Evolutionary conservation across 257 asterid genomes (phyloP), one percentile per base, ranked within the genome.

Genomic region (Petunia secreta): DNA sequence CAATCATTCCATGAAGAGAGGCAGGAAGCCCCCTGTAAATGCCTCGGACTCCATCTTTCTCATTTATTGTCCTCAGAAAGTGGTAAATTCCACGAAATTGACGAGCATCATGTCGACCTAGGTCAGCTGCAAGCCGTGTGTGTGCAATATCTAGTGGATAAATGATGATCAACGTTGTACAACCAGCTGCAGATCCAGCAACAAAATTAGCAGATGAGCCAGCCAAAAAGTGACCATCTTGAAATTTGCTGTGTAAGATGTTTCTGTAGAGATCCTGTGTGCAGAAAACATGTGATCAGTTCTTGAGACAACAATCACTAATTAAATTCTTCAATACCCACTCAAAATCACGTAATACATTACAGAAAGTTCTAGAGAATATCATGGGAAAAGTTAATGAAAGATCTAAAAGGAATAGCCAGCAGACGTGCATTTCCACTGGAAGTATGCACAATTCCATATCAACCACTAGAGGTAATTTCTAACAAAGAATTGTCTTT

Each of bases 91-190:
- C 99, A 74, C 81, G 86, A 89, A 95, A 95, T 71, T 95, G 97
- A 41, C 99, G 97, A 11, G 93, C 74, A 7, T 90, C 94, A 2
- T 90, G 83, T 80, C 87, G 82, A 15, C 99, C 99, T 11, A 95
- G 92, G 84, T 95, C 98, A 34, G 98, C 98, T 7, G 99, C 99
- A 0, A 95, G 95, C 81, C 99, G 96, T 0, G 99, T 95, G 82
- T 95, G 99, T 0, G 99, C 92, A 68, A 95, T 95, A 75, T 95
- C 99, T 9, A 95, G 99, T 5, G 99, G 99, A 75, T 95, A 95
- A 87, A 95, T 89, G 67, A 95, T 89, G 85, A 95, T 80, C 55
- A 95, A 87, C 0, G 99, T 85, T 2, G 98, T 92, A 88, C 99
- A 95, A 53, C 99, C 99, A 4, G 99, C 97, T 46, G 91, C 89